phyloP scores from a whole-genome alignment of 768 basidiomycete species.

The Lentinula detonsa region DNA sequence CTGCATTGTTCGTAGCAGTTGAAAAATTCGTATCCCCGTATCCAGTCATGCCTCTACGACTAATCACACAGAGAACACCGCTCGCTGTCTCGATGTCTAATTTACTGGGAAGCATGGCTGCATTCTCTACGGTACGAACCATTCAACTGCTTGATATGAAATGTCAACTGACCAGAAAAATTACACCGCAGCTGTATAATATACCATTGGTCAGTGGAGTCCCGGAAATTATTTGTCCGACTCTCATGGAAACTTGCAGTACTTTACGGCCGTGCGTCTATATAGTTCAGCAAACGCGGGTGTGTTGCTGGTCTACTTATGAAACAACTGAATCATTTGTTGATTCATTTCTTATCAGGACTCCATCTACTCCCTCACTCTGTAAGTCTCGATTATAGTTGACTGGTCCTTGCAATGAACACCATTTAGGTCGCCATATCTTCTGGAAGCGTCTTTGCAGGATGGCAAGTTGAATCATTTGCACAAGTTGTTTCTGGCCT shows the following conservation, averaged over 20 bases:
- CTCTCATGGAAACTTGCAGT: slow-evolving; percentile 34
- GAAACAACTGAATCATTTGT: background rate
- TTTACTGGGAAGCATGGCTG: slow-evolving; percentile 68
- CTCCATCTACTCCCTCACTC: slow-evolving; percentile 89
- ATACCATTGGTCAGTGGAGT: slow-evolving; percentile 61
- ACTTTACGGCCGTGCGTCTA: slow-evolving; percentile 78
- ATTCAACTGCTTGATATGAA: background rate
- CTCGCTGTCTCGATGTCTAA: slow-evolving; percentile 77
- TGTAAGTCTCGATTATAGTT: slow-evolving; percentile 33
- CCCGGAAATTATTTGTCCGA: slow-evolving; percentile 7
- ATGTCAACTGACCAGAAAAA: slow-evolving; percentile 12
- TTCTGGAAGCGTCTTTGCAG: slow-evolving; percentile 80
- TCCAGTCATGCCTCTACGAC: slow-evolving; percentile 86
- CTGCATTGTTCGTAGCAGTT: slow-evolving; percentile 61
- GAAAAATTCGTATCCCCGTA: slow-evolving; percentile 75
- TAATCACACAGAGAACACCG: slow-evolving; percentile 75
- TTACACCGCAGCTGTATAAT: slow-evolving; percentile 62
- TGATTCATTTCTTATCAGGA: slow-evolving; percentile 33
- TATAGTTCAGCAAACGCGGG: slow-evolving; percentile 67
- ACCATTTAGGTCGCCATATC: slow-evolving; percentile 65
- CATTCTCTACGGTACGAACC: slow-evolving; percentile 66
- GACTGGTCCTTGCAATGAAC: slow-evolving; percentile 14
- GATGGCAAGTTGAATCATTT: slow-evolving; percentile 46
- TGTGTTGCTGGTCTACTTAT: slow-evolving; percentile 23
- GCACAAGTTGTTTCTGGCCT: background rate